Base-by-base conservation (phyloP, 179 eudicot species). In the Dionaea muscipula region DNA sequence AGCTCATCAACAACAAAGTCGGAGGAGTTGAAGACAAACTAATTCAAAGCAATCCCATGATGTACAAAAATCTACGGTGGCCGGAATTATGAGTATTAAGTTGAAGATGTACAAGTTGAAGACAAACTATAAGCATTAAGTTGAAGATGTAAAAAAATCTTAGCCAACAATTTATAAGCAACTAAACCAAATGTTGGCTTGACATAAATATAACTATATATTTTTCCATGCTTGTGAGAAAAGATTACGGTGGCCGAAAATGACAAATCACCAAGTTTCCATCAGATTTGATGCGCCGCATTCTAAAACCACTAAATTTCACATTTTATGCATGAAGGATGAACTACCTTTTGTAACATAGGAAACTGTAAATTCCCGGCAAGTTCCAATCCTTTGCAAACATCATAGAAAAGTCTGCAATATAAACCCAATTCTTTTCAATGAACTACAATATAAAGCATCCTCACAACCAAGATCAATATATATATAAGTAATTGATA, bases 351-450 rank as follows among this genome's bases (percentile, higher is more conserved):
- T 77, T 76, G 71, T 65, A 88, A 68, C 55, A 72, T 73, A 60
- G 96, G 96, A 73, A 88, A 88, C 70, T 85, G 96, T 63, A 88
- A 88, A 71, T 88, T 88, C 55, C 94, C 72, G 53, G 96, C 94
- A 50, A 88, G 85, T 59, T 82, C 94, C 68, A 85, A 75, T 41
- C 91, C 96, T 78, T 81, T 85, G 74, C 96, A 85, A 60, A 75
- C 77, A 62, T 82, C 94, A 65, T 88, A 88, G 54, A 88, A 88
- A 26, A 56, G 96, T 94, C 96, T 88, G 87, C 63, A 68, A n/a
- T 6, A 18, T 28, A 39, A 64, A n/a, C 14, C 47, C 16, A n/a
- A 43, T 18, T 43, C 17, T 2, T 43, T 43, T 10, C 17, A 19
- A 15, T 7, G 3, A 43, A n/a, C 16, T 20, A 43, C 4, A 4